These are phyloP conservation scores for Fraxinus platypoda DNA, from an alignment of 305 asterid species.

Conservation along the genomic window DNA sequence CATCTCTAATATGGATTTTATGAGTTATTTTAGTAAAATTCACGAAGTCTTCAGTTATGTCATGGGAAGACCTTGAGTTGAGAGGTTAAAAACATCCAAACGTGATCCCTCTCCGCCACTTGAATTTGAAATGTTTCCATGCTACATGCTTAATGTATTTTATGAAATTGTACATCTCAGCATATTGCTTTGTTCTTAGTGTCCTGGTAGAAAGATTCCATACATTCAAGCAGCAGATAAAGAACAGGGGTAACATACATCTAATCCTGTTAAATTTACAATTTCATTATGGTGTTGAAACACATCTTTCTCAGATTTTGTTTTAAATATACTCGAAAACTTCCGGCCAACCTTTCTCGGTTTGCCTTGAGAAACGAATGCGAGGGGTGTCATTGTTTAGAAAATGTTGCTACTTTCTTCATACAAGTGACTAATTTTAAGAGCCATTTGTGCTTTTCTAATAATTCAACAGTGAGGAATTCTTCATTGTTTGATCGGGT, in stretches of 20 bases:
- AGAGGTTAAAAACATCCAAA: not conserved
- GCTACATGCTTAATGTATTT: not conserved
- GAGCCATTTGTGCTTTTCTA: not conserved
- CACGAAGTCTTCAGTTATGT: not conserved
- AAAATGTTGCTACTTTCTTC: not conserved
- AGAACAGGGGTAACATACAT: not conserved
- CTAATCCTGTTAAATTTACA: not conserved
- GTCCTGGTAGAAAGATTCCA: not conserved
- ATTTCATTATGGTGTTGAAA: not conserved
- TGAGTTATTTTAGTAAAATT: not conserved
- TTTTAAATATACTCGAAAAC: not conserved
- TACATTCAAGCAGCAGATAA: not conserved
- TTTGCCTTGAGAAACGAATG: not conserved
- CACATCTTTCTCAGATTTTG: not conserved
- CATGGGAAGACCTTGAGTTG: not conserved
- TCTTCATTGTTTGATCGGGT: slow-evolving; percentile 21
- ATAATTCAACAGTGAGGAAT: not conserved
- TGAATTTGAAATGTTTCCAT: not conserved
- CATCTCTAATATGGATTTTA: not conserved
- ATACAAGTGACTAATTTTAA: not conserved
- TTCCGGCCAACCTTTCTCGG: not conserved
- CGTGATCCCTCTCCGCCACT: not conserved
- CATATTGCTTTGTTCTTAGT: not conserved
- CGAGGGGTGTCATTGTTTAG: not conserved
- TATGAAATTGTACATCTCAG: not conserved